Evolutionary conservation across 2,329 filamentous ascomycete species (phyloP).

Genomic region (Aspergillus novoparasiticus): DNA sequence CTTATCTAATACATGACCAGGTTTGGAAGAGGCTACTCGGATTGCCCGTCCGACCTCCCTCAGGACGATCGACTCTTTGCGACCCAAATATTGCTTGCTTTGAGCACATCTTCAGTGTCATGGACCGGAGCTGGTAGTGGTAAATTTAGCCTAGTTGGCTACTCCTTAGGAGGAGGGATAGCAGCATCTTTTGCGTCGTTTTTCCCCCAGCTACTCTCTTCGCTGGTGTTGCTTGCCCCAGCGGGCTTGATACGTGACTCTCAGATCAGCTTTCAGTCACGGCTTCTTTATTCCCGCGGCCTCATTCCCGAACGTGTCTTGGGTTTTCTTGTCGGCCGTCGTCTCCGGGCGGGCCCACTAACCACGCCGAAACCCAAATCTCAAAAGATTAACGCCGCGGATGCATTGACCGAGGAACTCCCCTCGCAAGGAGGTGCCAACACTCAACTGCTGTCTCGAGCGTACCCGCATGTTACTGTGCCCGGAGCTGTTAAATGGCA

Average conservation of each 20-base stretch:
- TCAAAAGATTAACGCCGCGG: slow-evolving; percentile 41
- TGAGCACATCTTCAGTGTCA: slow-evolving; percentile 68
- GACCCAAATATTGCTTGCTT: slow-evolving; percentile 69
- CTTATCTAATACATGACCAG: slow-evolving; percentile 22
- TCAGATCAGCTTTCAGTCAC: slow-evolving; percentile 63
- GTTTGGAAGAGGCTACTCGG: slow-evolving; percentile 73
- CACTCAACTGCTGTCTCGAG: slow-evolving; percentile 55
- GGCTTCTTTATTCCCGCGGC: slow-evolving; percentile 63
- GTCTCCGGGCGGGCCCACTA: slow-evolving; percentile 50
- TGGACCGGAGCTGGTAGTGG: slow-evolving; percentile 60
- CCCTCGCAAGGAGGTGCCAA: slow-evolving; percentile 34
- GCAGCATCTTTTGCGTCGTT: slow-evolving; percentile 69
- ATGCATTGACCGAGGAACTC: slow-evolving; percentile 46
- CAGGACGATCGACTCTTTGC: slow-evolving; percentile 75
- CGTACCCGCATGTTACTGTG: slow-evolving; percentile 58
- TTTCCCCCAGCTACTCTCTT: slow-evolving; percentile 68
- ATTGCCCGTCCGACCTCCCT: slow-evolving; percentile 65
- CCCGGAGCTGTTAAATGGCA: slow-evolving; percentile 71
- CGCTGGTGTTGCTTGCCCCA: slow-evolving; percentile 76
- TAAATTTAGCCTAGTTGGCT: slow-evolving; percentile 73
- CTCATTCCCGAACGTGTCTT: slow-evolving; percentile 62
- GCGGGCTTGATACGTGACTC: slow-evolving; percentile 70
- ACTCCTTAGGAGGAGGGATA: slow-evolving; percentile 78
- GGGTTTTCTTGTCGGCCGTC: slow-evolving; percentile 52
- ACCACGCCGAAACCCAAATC: slow-evolving; percentile 34